phyloP scores from a whole-genome alignment of 768 basidiomycete species.

The Lyophyllum semitale region DNA sequence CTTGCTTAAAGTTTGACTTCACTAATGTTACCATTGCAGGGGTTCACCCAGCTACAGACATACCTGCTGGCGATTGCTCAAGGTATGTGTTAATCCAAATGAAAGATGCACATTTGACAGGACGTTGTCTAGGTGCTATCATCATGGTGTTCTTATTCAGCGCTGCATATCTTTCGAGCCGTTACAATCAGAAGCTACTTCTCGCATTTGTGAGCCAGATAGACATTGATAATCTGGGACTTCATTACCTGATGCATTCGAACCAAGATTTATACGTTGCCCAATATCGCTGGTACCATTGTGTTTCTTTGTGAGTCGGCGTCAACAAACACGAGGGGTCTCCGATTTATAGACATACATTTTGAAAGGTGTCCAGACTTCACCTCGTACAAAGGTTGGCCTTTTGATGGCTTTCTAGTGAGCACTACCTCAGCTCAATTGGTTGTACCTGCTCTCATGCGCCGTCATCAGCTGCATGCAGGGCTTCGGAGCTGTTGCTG shows the following conservation, averaged over 20 bases:
- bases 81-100: slow-evolving; percentile 18
- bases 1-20: neutral
- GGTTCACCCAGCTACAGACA: slow-evolving; percentile 49
- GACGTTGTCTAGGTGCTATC: slow-evolving; percentile 26
- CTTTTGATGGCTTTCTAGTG: slow-evolving; percentile 52
- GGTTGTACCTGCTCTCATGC: neutral
- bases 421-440: slow-evolving; percentile 14
- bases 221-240: neutral
- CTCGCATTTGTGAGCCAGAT: slow-evolving; percentile 38
- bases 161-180: slow-evolving; percentile 41
- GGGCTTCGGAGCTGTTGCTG: slow-evolving; percentile 48
- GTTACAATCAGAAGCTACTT: slow-evolving; percentile 45
- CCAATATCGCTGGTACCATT: slow-evolving; percentile 51
- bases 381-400: slow-evolving; percentile 41
- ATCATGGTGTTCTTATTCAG: slow-evolving; percentile 48
- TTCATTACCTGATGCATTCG: neutral
- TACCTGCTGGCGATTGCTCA: slow-evolving; percentile 54
- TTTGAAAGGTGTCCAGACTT: slow-evolving; percentile 37
- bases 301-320: slow-evolving; percentile 40
- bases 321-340: neutral
- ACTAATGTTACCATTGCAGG: slow-evolving; percentile 25
- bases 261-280: slow-evolving; percentile 43
- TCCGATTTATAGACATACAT: neutral
- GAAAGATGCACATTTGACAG: slow-evolving; percentile 19
- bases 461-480: slow-evolving; percentile 37